Evolutionary conservation across 352 stramenopile species (phyloP), one percentile per base, ranked within the genome.

Genomic region (Pythium oligandrum): DNA sequence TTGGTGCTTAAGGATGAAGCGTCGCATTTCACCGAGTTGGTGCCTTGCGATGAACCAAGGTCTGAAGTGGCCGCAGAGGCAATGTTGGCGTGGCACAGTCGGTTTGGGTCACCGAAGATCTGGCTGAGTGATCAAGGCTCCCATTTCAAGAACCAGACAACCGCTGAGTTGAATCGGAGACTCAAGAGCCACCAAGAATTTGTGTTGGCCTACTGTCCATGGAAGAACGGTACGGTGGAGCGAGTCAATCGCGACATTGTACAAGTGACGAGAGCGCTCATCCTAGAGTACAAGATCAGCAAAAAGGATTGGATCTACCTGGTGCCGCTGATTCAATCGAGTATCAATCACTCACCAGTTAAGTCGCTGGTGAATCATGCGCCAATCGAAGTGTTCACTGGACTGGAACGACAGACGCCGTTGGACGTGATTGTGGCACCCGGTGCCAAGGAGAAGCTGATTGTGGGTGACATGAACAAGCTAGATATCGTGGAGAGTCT

Each of bases 131-230:
- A 70, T 39, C 33, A 60, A 39, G 66, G 66, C 0, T 64, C 5
- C 8, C 69, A 74, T 36, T 78, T 75, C 44, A 71, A 64, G 32
- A 77, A 66, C 42, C 32, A 55, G 37, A 50, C 70, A 3, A 46
- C 73, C 6, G 9, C 26, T 6, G 58, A 69, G 40, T 17, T 73
- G 4, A 52, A 33, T 4, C 54, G 11, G 30, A 35, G 48, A 0
- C 38, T 73, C 0, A 43, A 36, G 1, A 32, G 31, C 8, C 0
- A 59, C 0, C 67, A 75, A 44, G 26, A 64, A 9, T 64, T 72
- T 37, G 56, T 55, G 6, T 32, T 61, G 4, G 47, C 56, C 3
- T 74, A 71, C 53, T 46, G 30, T 3, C 62, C 61, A n/a, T 72
- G 65, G 68, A 62, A 65, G 6, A 73, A 71, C 38, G 68, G 61